Conservation (phyloP, 352 stramenopile genomes). For the Phytophthora aleatoria region DNA sequence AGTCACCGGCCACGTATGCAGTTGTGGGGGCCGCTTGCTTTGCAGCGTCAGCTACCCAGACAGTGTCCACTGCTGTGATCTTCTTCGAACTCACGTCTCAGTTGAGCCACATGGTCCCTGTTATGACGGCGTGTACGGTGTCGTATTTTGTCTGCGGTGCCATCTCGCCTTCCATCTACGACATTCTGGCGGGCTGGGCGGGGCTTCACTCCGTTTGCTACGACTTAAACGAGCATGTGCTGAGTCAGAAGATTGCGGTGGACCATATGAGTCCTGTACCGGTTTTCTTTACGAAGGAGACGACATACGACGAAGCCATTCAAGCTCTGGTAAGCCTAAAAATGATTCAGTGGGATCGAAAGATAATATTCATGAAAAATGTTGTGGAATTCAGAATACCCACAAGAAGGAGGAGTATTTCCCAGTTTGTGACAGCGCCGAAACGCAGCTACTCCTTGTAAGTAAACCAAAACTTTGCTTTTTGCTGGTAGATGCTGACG, state of each 20-base stretch:
- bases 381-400: slow-evolving; percentile 45
- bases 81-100: slow-evolving; percentile 90
- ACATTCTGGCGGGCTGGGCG: slow-evolving; percentile 81
- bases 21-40: slow-evolving; percentile 93
- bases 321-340: slow-evolving; percentile 56
- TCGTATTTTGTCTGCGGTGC: slow-evolving; percentile 82
- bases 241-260: slow-evolving; percentile 73
- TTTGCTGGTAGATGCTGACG: neutral
- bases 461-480: neutral
- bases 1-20: slow-evolving; percentile 86
- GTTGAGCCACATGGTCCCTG: slow-evolving; percentile 84
- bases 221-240: slow-evolving; percentile 79
- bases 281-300: slow-evolving; percentile 72
- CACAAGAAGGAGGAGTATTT: slow-evolving; percentile 86
- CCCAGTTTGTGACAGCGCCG: slow-evolving; percentile 67
- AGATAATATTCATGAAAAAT: neutral
- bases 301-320: slow-evolving; percentile 76
- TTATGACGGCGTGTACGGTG: slow-evolving; percentile 84
- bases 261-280: slow-evolving; percentile 69
- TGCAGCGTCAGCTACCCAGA: slow-evolving; percentile 89
- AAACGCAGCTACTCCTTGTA: slow-evolving; percentile 61
- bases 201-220: slow-evolving; percentile 84
- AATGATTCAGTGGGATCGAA: neutral
- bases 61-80: slow-evolving; percentile 88
- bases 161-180: slow-evolving; percentile 87